Base-by-base conservation (phyloP, 1,284 basidiomycete genomes). In the Coriolopsis trogii region DNA sequence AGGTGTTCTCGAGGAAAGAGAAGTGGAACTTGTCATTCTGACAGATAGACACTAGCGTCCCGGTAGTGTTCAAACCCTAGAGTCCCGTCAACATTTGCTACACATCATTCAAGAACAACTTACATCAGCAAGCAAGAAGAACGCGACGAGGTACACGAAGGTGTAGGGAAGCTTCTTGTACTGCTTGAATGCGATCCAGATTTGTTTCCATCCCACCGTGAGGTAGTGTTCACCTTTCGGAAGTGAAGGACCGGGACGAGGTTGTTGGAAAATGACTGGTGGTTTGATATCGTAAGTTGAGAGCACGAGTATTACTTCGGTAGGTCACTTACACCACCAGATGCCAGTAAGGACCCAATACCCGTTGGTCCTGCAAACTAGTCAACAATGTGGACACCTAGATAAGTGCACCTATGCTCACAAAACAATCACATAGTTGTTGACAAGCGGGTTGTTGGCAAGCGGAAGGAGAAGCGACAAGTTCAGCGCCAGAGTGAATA, bases 131-230 rank as follows among this genome's bases (percentile, higher is more conserved):
- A 92, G 78, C 10, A 92, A 76, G 76, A 92, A 92, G 72, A 84
- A 90, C 0, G 87, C 71, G 42, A 89, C 74, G 2, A 91, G 74
- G 67, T 91, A 92, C 42, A 81, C 75, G 65, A 92, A 91, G 1
- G 89, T 92, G 67, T 85, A 82, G 0, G 89, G 88, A 0, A 90
- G 74, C 62, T 83, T 75, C 68, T 80, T 85, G 69, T 86, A 89
- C 59, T 91, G 84, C 60, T 80, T 84, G 41, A 79, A 56, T 0
- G 89, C 87, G 18, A 75, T 67, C 83, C 82, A 89, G 51, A 91
- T 89, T 84, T 91, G 89, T 62, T 88, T 90, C 89, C 89, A 92
- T 13, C 90, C 89, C 37, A 92, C 76, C 0, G 87, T 89, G 24
- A 91, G 49, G 63, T 89, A 91, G 56, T 70, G 76, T 61, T 89